Percentiles rank a stretch among this genome's conserved stretches.
Conservation (phyloP, 176 grass and related monocot species). For the Aegilops bicornis region DNA sequence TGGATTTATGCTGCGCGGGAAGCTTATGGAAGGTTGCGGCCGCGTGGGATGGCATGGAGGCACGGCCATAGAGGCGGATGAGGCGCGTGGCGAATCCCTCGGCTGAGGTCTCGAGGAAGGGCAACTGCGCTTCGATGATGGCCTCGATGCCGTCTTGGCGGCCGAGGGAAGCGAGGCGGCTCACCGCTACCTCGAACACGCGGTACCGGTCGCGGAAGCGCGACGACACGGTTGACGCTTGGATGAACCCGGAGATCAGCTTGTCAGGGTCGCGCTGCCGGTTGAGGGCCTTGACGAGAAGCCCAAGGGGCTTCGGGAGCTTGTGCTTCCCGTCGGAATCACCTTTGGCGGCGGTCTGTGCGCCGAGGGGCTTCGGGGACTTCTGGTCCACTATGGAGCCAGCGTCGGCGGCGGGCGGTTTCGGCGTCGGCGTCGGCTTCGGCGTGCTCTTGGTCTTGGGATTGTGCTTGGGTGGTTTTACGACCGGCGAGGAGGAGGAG, state of each 20-base stretch:
- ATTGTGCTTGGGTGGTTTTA: not conserved
- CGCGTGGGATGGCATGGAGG: constrained; percentile 52
- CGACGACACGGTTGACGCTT: constrained; percentile 7
- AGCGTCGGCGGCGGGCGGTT: not conserved
- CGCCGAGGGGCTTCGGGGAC: not conserved
- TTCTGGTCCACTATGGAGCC: not conserved
- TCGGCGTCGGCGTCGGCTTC: not conserved
- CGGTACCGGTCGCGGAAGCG: constrained; percentile 48
- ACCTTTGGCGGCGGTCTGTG: not conserved
- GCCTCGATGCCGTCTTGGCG: constrained; percentile 41
- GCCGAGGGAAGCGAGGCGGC: constrained; percentile 40
- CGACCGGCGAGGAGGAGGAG: not conserved
- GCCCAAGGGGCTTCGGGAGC: not conserved
- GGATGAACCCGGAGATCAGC: constrained; percentile 51
- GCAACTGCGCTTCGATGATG: constrained; percentile 56
- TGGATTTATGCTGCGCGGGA: constrained; percentile 25
- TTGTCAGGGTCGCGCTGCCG: constrained; percentile 51
- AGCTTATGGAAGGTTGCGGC: constrained; percentile 40
- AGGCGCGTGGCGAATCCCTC: constrained; percentile 51
- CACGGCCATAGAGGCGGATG: constrained; percentile 55
- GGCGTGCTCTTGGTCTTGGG: not conserved
- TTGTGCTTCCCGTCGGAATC: not conserved
- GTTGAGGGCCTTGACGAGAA: constrained; percentile 5
- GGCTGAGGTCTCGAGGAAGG: constrained; percentile 35
- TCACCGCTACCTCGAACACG: constrained; percentile 40